Percentiles rank a stretch among this genome's conserved stretches.
Conservation (phyloP, 1,284 basidiomycete species). For the Spongiforma sp. region DNA sequence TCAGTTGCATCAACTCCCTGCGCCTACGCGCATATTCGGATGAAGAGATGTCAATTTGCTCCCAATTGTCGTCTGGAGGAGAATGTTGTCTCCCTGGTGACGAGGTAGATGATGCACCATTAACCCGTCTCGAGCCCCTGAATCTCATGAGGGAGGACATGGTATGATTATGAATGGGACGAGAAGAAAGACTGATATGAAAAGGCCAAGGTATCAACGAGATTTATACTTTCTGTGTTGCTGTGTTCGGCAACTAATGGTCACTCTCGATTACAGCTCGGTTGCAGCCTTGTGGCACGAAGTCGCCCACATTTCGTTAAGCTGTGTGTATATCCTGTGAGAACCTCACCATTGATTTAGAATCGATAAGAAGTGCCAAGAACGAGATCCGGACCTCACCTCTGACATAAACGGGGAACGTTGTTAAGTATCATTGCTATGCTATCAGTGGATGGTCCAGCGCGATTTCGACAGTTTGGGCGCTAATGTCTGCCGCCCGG, state of each 20-base stretch:
- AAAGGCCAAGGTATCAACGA: background rate
- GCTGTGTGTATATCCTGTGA: too few relatives aligned
- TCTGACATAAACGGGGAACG: too few relatives aligned
- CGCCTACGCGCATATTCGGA: slow-evolving; percentile 52
- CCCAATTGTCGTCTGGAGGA: slow-evolving; percentile 18
- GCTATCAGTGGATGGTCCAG: too few relatives aligned
- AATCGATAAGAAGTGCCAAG: too few relatives aligned
- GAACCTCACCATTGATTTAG: too few relatives aligned
- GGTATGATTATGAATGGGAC: slow-evolving; percentile 6
- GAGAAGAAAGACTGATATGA: background rate
- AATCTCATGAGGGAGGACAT: slow-evolving; percentile 13
- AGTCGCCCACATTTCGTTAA: too few relatives aligned
- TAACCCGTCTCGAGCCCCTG: background rate
- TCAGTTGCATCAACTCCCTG: slow-evolving; percentile 50
- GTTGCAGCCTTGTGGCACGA: too few relatives aligned
- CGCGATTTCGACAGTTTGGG: too few relatives aligned
- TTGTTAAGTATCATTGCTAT: too few relatives aligned
- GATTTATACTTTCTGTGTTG: background rate
- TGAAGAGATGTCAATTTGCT: slow-evolving; percentile 28
- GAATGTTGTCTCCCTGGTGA: slow-evolving; percentile 2
- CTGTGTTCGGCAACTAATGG: background rate
- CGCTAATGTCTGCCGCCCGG: too few relatives aligned
- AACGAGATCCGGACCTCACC: too few relatives aligned
- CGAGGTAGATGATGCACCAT: background rate
- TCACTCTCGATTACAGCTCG: too few relatives aligned